Evolutionary conservation across 345 rosid genomes (phyloP).

Genomic region (Psidium guajava): DNA sequence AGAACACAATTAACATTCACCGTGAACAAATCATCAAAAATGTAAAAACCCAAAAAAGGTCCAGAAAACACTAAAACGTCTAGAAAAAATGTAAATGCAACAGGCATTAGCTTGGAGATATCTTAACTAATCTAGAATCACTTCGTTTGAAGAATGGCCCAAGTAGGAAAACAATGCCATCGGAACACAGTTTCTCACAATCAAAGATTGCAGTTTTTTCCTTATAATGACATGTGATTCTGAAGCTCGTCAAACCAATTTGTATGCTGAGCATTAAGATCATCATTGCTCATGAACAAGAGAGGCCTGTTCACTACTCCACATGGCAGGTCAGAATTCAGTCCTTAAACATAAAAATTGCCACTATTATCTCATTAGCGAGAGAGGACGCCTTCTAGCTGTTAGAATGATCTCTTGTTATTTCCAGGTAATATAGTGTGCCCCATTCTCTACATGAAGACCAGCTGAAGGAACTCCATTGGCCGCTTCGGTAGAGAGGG

Average conservation of each 20-base stretch:
- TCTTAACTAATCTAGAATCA: not conserved
- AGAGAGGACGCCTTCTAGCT: not conserved
- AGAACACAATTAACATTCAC: not conserved
- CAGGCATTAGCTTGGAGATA: not conserved
- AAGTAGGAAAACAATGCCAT: not conserved
- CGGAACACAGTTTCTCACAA: not conserved
- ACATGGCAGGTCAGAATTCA: not conserved
- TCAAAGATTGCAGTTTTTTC: not conserved
- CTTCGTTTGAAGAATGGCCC: not conserved
- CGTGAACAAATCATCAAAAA: not conserved
- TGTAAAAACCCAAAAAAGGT: not conserved
- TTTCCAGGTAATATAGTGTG: not conserved
- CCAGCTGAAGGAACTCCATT: not conserved
- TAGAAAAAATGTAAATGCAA: not conserved
- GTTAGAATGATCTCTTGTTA: not conserved
- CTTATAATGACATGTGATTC: not conserved
- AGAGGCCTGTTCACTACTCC: not conserved
- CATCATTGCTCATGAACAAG: not conserved
- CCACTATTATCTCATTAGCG: not conserved
- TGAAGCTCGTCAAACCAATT: not conserved
- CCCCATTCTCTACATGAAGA: not conserved
- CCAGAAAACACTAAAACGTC: not conserved
- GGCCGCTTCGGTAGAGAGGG: not conserved
- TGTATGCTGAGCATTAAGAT: not conserved
- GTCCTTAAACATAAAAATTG: not conserved